Percentiles rank a stretch among this genome's conserved stretches.
phyloP scores from a whole-genome alignment of 306 rosid genomes.

The Quercus ilex region DNA sequence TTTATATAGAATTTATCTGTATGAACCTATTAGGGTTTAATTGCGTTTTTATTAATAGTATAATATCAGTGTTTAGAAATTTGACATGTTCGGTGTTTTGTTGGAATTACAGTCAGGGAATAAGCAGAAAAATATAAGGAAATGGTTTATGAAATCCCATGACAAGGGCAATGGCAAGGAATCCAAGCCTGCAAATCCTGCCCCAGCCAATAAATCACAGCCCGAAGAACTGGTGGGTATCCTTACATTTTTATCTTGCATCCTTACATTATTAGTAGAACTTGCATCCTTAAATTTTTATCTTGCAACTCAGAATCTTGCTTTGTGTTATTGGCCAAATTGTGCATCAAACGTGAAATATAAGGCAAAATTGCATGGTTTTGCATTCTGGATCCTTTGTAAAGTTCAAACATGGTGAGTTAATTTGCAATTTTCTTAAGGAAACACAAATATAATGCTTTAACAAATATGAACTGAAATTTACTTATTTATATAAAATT shows the following conservation, averaged over 20 bases:
- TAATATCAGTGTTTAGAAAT: neutral
- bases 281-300: too few relatives aligned
- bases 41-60: neutral
- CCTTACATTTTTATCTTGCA: too few relatives aligned
- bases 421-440: conserved; percentile 17
- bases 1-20: neutral
- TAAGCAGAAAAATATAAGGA: too few relatives aligned
- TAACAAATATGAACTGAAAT: too few relatives aligned
- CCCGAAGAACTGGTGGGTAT: too few relatives aligned
- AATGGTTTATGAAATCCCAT: too few relatives aligned
- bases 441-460: neutral
- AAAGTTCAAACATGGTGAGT: conserved; percentile 30
- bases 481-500: neutral
- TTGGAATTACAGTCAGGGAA: too few relatives aligned
- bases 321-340: neutral
- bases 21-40: neutral
- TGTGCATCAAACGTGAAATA: neutral
- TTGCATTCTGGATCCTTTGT: neutral
- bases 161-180: too few relatives aligned
- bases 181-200: too few relatives aligned
- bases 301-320: neutral
- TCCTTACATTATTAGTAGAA: too few relatives aligned
- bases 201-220: too few relatives aligned
- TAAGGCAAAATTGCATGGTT: neutral
- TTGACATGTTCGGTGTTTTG: neutral